Evolutionary conservation across 148 eudicot species (phyloP), one percentile per base, ranked within the genome.

Genomic region (Camellia granthamiana): DNA sequence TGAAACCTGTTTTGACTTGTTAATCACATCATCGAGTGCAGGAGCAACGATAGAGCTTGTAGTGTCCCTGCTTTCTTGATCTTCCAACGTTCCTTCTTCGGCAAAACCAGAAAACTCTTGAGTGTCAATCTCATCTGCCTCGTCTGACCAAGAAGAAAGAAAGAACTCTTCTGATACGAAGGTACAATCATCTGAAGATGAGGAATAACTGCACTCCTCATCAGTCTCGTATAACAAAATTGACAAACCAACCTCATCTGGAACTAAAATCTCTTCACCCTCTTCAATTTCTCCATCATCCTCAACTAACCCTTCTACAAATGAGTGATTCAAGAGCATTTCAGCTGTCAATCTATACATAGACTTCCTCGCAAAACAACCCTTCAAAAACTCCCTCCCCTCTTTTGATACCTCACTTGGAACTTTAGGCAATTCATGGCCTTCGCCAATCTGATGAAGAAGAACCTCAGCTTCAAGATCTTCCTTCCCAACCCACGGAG

Each of bases 311-410:
- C 85, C 88, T 70, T 82, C 83, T 12, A 88, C 18, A 74, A 88
- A 88, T 0, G 86, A 86, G 49, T 88, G 91, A 76, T 70, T 55
- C 79, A 88, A 81, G 3, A 88, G 77, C 91, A 84, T 88, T 65
- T 88, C 84, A 64, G 87, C 86, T 4, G 89, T 86, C 84, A 73
- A 79, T 52, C 91, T 70, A 75, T 16, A 82, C 78, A 23, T 76
- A 1, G 89, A 54, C 63, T 83, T 84, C 80, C 89, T 84, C 46
- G 81, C 74, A 44, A 88, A 83, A 84, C 91, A 88, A 71, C 85
- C 85, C 67, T 82, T 86, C 69, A 88, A 43, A 69, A 88, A 86
- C 69, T 71, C 83, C 58, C 49, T 82, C 2, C 80, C 90, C 71
- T 82, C 85, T 68, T 42, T 76, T 6, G 89, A 84, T 21, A 88